Evolutionary conservation across 2,329 filamentous ascomycete genomes (phyloP), one percentile per base, ranked within the genome.

Genomic region (Cercospora berteroae): DNA sequence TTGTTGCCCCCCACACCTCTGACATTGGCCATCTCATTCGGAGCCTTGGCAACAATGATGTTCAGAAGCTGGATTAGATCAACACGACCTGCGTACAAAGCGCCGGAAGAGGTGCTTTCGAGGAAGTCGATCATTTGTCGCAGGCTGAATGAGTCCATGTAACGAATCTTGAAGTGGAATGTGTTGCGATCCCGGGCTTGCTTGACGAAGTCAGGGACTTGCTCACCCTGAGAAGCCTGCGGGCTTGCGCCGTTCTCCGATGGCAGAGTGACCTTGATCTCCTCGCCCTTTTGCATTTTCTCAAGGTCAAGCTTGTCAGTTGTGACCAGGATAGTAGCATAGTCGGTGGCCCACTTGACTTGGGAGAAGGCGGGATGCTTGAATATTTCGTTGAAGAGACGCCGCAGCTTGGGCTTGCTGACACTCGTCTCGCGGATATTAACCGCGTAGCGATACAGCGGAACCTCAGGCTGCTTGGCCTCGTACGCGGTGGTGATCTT

Each of bases 31-130:
- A 79, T 76, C 1, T 74, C 79, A 67, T 82, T 85, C 3, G 83
- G 81, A 16, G 79, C 74, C 65, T 85, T 81, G 0, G 82, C 81
- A 60, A 88, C 76, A 23, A 89, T 78, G 36, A 88, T 84, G 72
- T 89, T 89, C 64, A 89, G 74, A 0, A 85, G 82, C 65, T 88
- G 85, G 5, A 88, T 80, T 0, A 85, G 76, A 63, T 87, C 84
- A 0, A 79, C 77, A 72, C 85, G 84, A 18, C 80, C 74, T 0
- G 75, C 73, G 56, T 84, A 84, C 13, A 76, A 70, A 0, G 74
- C 76, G 16, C 74, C 73, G 5, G 79, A 71, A 42, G 73, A 76
- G 2, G 74, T 76, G 18, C 76, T 83, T 2, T 63, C 60, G 52
- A 82, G 74, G 69, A 80, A 86, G 1, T 82, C 77, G 5, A 84